Evolutionary conservation across 441 rosid species (phyloP), one percentile per base, ranked within the genome.

Genomic region (Viola pubescens): DNA sequence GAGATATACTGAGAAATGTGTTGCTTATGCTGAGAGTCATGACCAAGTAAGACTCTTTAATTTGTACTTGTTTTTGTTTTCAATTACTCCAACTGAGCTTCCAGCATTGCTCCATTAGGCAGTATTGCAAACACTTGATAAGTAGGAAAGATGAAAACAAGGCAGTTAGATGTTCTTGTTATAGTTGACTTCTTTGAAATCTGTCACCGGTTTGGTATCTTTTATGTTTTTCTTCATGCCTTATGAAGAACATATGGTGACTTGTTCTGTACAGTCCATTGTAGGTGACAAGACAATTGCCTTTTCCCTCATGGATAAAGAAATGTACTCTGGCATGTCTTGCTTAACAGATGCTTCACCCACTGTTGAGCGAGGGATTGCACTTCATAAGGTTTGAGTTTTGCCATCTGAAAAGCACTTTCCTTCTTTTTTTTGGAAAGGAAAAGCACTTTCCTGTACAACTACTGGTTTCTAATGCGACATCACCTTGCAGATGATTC

Each of bases 1-100:
- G 73, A 83, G 96, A 75, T 76, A 85, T 72, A 72, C 81, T 26
- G 96, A 88, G 74, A 88, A 85, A 66, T 88, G 90, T 67, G 62
- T 88, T 58, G 77, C 92, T 48, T 88, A 88, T 73, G 90, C 96
- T 12, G 96, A 88, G 77, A 83, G 92, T 76, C 96, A 88, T 79
- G 96, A 88, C 76, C 96, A 88, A 79, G 96, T 80, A 73, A 68
- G 74, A 48, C 48, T 50, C 56, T 26, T 61, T 13, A 61, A 37
- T 62, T 69, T 47, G 52, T 47, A 47, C 26, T 60, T 52, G 61
- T 10, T 63, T 64, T 57, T 7, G 38, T 68, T 52, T 58, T 53
- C 52, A 45, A 48, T 70, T 38, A 56, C 12, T 9, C 49, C n/a
- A 54, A 4, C 3, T 34, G 41, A 58, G 13, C 37, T 55, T 51